phyloP scores from a whole-genome alignment of 768 basidiomycete species.

The Trametes cinnabarina region DNA sequence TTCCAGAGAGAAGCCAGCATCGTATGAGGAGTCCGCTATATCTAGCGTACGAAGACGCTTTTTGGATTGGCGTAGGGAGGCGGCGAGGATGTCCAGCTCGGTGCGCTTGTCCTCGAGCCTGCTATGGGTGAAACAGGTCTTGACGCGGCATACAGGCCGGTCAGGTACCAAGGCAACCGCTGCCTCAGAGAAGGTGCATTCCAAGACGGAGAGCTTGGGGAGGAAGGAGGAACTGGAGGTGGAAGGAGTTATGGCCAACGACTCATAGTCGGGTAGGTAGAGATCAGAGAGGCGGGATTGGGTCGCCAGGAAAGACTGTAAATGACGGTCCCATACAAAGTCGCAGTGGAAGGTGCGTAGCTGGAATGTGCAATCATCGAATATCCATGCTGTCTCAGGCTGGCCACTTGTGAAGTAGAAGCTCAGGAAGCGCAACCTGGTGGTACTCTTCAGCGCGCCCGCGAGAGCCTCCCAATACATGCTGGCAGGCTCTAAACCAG shows the following conservation, averaged over 20 bases:
- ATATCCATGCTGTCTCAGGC: conserved; percentile 37
- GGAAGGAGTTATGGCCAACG: conserved; percentile 23
- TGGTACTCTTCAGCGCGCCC: conserved; percentile 45
- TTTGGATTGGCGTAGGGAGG: conserved; percentile 45
- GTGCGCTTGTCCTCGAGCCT: conserved; percentile 45
- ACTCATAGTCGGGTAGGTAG: conserved; percentile 37
- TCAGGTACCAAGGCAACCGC: conserved; percentile 54
- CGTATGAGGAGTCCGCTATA: conserved; percentile 61
- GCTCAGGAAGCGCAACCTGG: conserved; percentile 50
- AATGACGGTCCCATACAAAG: conserved; percentile 58
- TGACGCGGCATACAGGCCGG: conserved; percentile 59
- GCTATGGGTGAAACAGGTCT: conserved; percentile 66
- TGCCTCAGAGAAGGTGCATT: conserved; percentile 69
- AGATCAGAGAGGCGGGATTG: conserved; percentile 51
- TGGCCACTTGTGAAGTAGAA: conserved; percentile 39
- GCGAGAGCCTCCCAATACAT: conserved; percentile 53
- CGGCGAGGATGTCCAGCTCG: conserved; percentile 50
- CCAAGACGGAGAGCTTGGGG: conserved; percentile 50
- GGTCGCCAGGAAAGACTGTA: conserved; percentile 50
- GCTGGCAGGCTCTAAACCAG: conserved; percentile 31
- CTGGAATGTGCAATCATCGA: conserved; percentile 44
- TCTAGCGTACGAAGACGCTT: conserved; percentile 51
- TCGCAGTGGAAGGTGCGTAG: conserved; percentile 66
- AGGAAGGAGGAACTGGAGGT: conserved; percentile 32
- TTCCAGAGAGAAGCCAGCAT: conserved; percentile 51